phyloP scores from a whole-genome alignment of 805 yeast genomes.

The Cyberlindnera sargentensis region DNA sequence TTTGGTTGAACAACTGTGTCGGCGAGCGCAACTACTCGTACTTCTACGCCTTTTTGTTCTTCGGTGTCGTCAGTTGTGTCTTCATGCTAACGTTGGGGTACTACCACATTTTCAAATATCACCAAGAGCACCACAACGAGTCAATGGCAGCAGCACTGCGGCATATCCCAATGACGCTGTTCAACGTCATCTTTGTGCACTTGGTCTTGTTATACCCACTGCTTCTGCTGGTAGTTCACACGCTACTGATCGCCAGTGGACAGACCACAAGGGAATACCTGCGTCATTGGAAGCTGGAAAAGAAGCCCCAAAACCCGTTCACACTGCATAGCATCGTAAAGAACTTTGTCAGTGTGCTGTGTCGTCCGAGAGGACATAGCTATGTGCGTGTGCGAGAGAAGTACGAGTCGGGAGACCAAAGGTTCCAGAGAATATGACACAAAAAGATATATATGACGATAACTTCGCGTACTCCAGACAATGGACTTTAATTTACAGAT shows the following conservation, averaged over 20 bases:
- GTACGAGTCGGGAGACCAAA: conserved; percentile 30
- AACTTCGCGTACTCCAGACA: too few relatives aligned
- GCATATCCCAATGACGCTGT: conserved; percentile 35
- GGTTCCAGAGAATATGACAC: conserved; percentile 25
- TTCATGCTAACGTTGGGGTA: conserved; percentile 26
- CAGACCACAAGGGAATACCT: conserved; percentile 72
- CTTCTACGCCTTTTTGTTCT: conserved; percentile 45
- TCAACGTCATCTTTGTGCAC: conserved; percentile 44
- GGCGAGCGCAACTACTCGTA: conserved; percentile 67
- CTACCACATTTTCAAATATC: conserved; percentile 24
- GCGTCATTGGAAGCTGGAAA: conserved; percentile 34
- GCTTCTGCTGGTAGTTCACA: conserved; percentile 45
- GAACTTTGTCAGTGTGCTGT: conserved; percentile 29
- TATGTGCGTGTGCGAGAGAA: conserved; percentile 25
- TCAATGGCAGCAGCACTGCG: conserved; percentile 20
- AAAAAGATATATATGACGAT: too few relatives aligned
- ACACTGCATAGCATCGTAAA: conserved; percentile 24
- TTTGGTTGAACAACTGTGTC: conserved; percentile 67
- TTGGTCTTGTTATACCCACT: conserved; percentile 49
- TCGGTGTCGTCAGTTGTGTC: conserved; percentile 26
- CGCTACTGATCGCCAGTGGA: conserved; percentile 45
- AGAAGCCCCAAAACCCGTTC: conserved; percentile 28
- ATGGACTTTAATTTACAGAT: too few relatives aligned
- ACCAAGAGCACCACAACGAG: conserved; percentile 1
- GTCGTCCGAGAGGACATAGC: conserved; percentile 34